These are phyloP conservation scores for Spizellomyces sp. DNA, from an alignment of 192 early-diverging fungal genomes.

Conservation along the genomic window DNA sequence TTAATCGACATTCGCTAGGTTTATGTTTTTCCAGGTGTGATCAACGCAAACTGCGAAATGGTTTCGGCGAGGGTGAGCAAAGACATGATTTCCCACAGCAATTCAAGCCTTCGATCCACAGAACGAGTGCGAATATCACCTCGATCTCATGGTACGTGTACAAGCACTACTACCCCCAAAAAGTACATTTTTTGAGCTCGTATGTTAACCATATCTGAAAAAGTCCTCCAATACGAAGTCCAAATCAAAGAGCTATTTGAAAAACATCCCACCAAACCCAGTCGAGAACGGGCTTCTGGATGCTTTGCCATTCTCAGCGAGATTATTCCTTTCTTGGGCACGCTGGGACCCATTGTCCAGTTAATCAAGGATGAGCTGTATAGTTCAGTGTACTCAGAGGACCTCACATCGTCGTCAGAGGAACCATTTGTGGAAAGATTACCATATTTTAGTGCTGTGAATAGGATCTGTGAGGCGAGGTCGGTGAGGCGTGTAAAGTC, in stretches of 20 bases:
- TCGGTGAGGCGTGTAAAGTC: neutral
- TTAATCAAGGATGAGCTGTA: constrained; percentile 43
- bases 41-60: too few species aligned
- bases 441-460: constrained; percentile 41
- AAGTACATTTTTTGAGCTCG: constrained; percentile 4
- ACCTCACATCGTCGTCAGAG: constrained; percentile 33
- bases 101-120: too few species aligned
- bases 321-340: constrained; percentile 33
- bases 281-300: constrained; percentile 15
- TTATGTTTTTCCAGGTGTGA: too few species aligned
- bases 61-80: too few species aligned
- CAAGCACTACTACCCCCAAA: neutral
- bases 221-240: constrained; percentile 45
- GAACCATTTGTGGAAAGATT: constrained; percentile 31
- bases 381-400: constrained; percentile 38
- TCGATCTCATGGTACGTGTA: constrained; percentile 30
- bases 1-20: too few species aligned
- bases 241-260: constrained; percentile 48
- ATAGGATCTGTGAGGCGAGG: constrained; percentile 8
- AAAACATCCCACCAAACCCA: constrained; percentile 31
- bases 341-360: constrained; percentile 24
- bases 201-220: neutral
- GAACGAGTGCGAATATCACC: constrained; percentile 17
- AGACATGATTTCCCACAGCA: too few species aligned
- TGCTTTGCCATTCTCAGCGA: constrained; percentile 44